phyloP scores from a whole-genome alignment of 768 basidiomycete genomes.

The Agrocybe chaxingu region DNA sequence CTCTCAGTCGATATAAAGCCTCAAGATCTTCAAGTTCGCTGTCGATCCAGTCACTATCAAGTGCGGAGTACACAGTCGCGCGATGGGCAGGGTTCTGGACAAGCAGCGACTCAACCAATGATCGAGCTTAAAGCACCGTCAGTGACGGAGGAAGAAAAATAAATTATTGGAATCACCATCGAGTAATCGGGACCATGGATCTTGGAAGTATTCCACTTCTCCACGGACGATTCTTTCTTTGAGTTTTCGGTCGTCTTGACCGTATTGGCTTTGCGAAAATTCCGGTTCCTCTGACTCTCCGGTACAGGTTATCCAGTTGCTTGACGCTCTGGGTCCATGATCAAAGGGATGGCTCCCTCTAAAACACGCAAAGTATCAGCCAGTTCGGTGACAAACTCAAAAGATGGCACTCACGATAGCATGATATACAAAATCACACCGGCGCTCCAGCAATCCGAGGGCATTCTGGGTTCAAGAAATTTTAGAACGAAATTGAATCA shows the following conservation, averaged over 20 bases:
- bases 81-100: conserved; percentile 54
- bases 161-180: conserved; percentile 41
- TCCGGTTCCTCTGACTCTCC: conserved; percentile 27
- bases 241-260: conserved; percentile 53
- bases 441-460: conserved; percentile 89
- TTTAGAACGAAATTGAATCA: not conserved
- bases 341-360: conserved; percentile 83
- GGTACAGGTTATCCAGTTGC: conserved; percentile 33
- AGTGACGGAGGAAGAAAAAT: not conserved
- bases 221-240: conserved; percentile 70
- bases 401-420: conserved; percentile 58
- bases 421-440: conserved; percentile 82
- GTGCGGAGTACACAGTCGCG: conserved; percentile 59
- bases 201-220: conserved; percentile 49
- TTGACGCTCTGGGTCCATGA: conserved; percentile 39
- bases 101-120: conserved; percentile 59
- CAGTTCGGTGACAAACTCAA: not conserved
- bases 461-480: conserved; percentile 50
- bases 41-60: conserved; percentile 65
- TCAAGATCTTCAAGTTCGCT: conserved; percentile 61
- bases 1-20: conserved; percentile 55
- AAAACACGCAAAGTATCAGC: not conserved
- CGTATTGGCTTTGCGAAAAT: conserved; percentile 37
- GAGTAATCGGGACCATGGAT: conserved; percentile 52
- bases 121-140: conserved; percentile 41